Base-by-base conservation (phyloP, 2,329 filamentous ascomycete genomes). In the Cadophora sp. region DNA sequence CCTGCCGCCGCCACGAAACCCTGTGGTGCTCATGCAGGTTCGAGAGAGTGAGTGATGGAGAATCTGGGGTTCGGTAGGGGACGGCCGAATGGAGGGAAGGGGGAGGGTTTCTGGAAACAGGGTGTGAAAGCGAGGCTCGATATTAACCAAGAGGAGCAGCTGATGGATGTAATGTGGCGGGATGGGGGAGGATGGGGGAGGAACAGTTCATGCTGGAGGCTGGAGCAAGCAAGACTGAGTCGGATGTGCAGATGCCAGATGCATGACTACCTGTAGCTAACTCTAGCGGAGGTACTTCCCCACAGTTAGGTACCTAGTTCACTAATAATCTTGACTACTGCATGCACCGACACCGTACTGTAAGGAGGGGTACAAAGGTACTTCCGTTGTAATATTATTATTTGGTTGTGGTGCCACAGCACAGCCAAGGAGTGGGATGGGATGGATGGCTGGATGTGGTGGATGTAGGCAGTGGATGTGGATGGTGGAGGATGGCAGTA, bases 11-110 rank as follows among this genome's bases (percentile, higher is more conserved):
- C 58, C 43, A 59, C 55, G 50, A 61, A 70, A 68, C 70, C 71
- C 63, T 70, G 71, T 69, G 72, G 68, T 64, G 66, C 56, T 74
- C 70, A 74, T 74, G 73, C 73, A 75, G 73, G 73, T 70, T 68
- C 71, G 66, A n/a, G n/a, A n/a, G n/a, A n/a, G n/a, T n/a, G n/a
- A 62, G 56, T 61, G 60, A 43, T 51, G 51, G 55, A 68, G 63
- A 72, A 76, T 72, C 74, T 74, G 73, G 73, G 74, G 73, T 73
- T 73, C 70, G 71, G 71, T 67, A 72, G 65, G 65, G 66, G 59
- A 68, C 72, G 73, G 70, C 72, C 74, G 70, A 72, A 71, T 43
- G 70, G 69, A 71, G 70, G 20, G 41, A 30, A 70, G 70, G n/a
- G 39, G 71, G 69, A 71, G 70, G 20, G 41, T 60, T 66, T 66